A percentile compares a stretch with the other conserved stretches of the same genome.
These are phyloP conservation scores for Rhizophora mangle DNA, from an alignment of 345 rosid species.

Conservation along the genomic window DNA sequence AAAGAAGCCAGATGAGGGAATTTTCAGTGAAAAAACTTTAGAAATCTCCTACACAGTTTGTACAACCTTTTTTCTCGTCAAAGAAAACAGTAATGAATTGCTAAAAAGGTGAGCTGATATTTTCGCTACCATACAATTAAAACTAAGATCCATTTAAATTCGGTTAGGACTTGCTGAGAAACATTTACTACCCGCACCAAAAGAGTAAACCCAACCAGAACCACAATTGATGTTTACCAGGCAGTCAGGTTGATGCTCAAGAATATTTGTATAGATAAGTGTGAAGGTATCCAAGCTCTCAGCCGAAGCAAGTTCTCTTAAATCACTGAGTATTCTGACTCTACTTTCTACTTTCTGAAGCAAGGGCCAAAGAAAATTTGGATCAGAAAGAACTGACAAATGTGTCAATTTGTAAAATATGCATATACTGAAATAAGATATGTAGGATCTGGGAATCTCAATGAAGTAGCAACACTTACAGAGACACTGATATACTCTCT, in stretches of 20 bases:
- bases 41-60: neutral
- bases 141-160: neutral
- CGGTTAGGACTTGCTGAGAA: neutral
- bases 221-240: slow-evolving; percentile 49
- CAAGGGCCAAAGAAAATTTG: slow-evolving; percentile 18
- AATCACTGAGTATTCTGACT: slow-evolving; percentile 80
- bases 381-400: slow-evolving; percentile 4
- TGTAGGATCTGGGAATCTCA: neutral
- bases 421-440: neutral
- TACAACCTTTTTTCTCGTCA: too few species aligned
- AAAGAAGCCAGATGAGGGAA: neutral
- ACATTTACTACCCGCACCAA: neutral
- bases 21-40: neutral
- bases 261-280: slow-evolving; percentile 86
- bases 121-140: neutral
- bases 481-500: slow-evolving; percentile 84
- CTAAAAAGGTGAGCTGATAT: too few species aligned
- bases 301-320: slow-evolving; percentile 97
- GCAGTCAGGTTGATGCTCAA: slow-evolving; percentile 97
- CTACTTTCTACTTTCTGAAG: slow-evolving; percentile 89
- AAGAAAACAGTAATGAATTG: too few species aligned
- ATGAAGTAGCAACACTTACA: slow-evolving; percentile 47
- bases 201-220: neutral
- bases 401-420: neutral
- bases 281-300: slow-evolving; percentile 95